Percentiles rank a stretch among this genome's conserved stretches.
Evolutionary conservation across 257 asterid species (phyloP).

Genomic region (Solanum raphanifolium): DNA sequence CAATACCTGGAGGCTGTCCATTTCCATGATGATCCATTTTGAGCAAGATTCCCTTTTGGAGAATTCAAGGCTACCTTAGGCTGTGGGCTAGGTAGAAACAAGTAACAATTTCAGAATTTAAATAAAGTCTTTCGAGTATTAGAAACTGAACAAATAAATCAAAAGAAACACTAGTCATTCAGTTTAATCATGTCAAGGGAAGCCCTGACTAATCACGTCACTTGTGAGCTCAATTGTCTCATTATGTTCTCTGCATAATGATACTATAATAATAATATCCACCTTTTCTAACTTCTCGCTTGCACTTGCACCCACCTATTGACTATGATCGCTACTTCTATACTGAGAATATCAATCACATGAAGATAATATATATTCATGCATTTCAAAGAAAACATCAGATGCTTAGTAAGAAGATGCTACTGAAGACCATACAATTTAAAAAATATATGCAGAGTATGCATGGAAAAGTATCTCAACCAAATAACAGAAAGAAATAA

Average conservation of each 20-base stretch:
- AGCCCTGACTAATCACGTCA: not conserved
- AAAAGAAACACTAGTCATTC: not conserved
- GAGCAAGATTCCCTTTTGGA: not conserved
- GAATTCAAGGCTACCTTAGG: not conserved
- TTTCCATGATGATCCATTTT: conserved; percentile 88
- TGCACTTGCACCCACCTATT: not conserved
- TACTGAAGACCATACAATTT: not conserved
- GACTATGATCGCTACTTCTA: not conserved
- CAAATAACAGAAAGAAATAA: not conserved
- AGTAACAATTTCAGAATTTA: not conserved
- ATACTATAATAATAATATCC: not conserved
- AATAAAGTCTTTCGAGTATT: not conserved
- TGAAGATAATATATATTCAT: not conserved
- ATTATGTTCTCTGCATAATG: not conserved
- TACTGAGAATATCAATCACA: not conserved
- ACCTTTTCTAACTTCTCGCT: not conserved
- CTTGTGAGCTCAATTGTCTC: not conserved
- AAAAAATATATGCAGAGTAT: not conserved
- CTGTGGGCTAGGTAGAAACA: not conserved
- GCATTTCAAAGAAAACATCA: not conserved
- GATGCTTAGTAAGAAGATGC: not conserved
- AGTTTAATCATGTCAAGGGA: not conserved
- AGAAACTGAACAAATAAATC: not conserved
- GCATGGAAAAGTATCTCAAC: not conserved
- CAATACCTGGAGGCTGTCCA: conserved; percentile 68